A percentile compares a stretch with the other conserved stretches of the same genome.
Evolutionary conservation across 1,284 basidiomycete species (phyloP).

Genomic region (Rhodotorula sp.): DNA sequence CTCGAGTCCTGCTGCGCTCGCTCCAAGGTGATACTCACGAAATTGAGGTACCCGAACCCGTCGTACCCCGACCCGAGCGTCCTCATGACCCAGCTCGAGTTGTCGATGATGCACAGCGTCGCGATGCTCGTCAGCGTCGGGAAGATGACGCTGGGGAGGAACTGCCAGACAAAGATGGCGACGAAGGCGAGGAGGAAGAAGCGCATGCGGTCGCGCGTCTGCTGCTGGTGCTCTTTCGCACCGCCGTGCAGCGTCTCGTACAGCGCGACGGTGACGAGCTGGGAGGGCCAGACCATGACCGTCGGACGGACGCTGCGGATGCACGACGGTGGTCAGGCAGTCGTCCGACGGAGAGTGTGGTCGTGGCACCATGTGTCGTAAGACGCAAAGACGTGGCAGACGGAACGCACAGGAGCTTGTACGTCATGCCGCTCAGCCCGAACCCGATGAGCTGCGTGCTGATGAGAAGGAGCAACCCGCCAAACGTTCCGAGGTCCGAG

Average conservation of each 20-base stretch:
- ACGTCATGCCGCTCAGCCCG: conserved; percentile 56
- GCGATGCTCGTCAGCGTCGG: conserved; percentile 53
- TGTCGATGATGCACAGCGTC: conserved; percentile 50
- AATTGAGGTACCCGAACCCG: conserved; percentile 52
- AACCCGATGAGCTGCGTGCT: conserved; percentile 60
- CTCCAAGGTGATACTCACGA: conserved; percentile 31
- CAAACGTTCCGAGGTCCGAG: conserved; percentile 45
- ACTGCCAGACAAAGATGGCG: conserved; percentile 46
- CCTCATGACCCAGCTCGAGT: conserved; percentile 45
- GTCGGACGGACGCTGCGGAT: conserved; percentile 45
- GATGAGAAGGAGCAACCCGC: conserved; percentile 55
- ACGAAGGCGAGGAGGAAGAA: conserved; percentile 44
- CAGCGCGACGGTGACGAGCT: conserved; percentile 50
- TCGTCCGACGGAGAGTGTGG: background rate
- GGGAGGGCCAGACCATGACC: conserved; percentile 47
- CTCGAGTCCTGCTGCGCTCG: background rate
- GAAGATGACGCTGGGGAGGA: conserved; percentile 47
- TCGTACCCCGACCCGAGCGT: conserved; percentile 51
- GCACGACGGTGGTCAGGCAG: background rate
- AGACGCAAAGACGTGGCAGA: too few species aligned
- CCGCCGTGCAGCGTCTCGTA: conserved; percentile 51
- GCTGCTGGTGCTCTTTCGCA: conserved; percentile 32
- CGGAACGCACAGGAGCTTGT: conserved; percentile 39
- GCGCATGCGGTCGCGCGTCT: conserved; percentile 39
- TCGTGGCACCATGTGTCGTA: background rate